These are phyloP conservation scores for Entomortierella lignicola DNA, from an alignment of 192 early-diverging fungal species.

Conservation along the genomic window DNA sequence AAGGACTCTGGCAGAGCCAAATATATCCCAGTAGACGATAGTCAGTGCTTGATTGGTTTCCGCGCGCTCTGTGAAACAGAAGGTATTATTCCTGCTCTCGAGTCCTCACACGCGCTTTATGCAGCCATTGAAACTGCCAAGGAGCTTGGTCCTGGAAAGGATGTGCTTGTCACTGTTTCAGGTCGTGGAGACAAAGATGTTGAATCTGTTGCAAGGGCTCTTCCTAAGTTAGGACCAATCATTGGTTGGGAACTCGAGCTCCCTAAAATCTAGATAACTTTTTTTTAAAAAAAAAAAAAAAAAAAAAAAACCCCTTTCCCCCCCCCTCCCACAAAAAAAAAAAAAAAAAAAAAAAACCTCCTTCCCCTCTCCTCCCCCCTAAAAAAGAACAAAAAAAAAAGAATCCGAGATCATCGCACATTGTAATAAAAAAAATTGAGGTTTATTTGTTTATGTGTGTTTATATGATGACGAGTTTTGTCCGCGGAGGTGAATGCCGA, in stretches of 20 bases:
- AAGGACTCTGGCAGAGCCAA: slow-evolving; percentile 88
- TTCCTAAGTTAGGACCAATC: slow-evolving; percentile 90
- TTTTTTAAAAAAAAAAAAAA: no score
- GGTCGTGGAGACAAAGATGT: slow-evolving; percentile 99
- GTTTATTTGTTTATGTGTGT: no score
- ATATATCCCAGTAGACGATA: slow-evolving; percentile 84
- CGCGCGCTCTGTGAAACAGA: slow-evolving; percentile 74
- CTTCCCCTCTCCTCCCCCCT: no score
- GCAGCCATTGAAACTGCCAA: slow-evolving; percentile 82
- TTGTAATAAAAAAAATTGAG: no score
- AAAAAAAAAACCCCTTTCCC: not conserved
- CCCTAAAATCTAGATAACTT: slow-evolving; percentile 52
- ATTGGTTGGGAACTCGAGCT: slow-evolving; percentile 90
- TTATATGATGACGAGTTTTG: no score
- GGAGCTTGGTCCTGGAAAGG: slow-evolving; percentile 77
- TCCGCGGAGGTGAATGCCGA: no score
- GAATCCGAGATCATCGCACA: no score
- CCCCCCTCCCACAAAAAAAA: not conserved
- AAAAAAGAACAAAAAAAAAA: no score
- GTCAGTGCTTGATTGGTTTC: slow-evolving; percentile 89
- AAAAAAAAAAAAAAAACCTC: not conserved
- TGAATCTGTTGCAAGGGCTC: slow-evolving; percentile 87
- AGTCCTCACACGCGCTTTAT: slow-evolving; percentile 94
- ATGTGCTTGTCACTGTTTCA: slow-evolving; percentile 90
- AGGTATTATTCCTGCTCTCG: slow-evolving; percentile 96